Evolutionary conservation across 768 basidiomycete species (phyloP).

Genomic region (Kondoa malvinella): DNA sequence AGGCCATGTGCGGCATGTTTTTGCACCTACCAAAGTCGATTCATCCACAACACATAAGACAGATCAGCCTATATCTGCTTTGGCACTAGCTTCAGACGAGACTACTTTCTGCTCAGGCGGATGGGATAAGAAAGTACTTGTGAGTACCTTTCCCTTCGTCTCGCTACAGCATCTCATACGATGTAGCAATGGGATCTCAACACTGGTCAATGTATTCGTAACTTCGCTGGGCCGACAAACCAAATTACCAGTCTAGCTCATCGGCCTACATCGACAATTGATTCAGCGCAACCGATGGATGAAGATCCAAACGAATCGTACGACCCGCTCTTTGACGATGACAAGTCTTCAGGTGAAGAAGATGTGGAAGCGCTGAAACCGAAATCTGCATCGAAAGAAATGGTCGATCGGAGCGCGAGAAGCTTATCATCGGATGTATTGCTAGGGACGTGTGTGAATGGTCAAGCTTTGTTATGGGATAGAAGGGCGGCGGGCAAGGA

Average conservation of each 20-base stretch:
- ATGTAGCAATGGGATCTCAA: slow-evolving; percentile 93
- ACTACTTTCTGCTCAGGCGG: slow-evolving; percentile 75
- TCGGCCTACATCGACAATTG: slow-evolving; percentile 40
- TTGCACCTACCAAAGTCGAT: slow-evolving; percentile 49
- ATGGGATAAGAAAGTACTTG: slow-evolving; percentile 49
- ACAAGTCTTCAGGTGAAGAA: slow-evolving; percentile 24
- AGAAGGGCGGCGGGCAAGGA: slow-evolving; percentile 38
- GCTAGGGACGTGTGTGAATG: slow-evolving; percentile 78
- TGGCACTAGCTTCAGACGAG: slow-evolving; percentile 64
- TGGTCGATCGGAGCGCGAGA: slow-evolving; percentile 19
- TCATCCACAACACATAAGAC: slow-evolving; percentile 10
- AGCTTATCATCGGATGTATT: slow-evolving; percentile 64
- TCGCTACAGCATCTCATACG: slow-evolving; percentile 6
- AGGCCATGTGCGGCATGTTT: slow-evolving; percentile 53
- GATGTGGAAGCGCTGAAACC: slow-evolving; percentile 4
- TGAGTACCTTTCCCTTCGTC: not conserved
- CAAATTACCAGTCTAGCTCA: slow-evolving; percentile 69
- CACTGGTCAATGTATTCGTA: slow-evolving; percentile 59
- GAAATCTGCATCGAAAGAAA: slow-evolving; percentile 6
- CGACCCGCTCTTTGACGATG: slow-evolving; percentile 76
- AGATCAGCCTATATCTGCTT: slow-evolving; percentile 62
- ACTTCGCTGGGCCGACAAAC: slow-evolving; percentile 62
- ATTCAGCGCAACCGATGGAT: not conserved
- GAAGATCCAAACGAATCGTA: slow-evolving; percentile 40
- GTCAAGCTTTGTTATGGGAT: slow-evolving; percentile 84